These are phyloP conservation scores for Coprinopsis strossmayeri DNA, from an alignment of 768 basidiomycete species.

Conservation along the genomic window DNA sequence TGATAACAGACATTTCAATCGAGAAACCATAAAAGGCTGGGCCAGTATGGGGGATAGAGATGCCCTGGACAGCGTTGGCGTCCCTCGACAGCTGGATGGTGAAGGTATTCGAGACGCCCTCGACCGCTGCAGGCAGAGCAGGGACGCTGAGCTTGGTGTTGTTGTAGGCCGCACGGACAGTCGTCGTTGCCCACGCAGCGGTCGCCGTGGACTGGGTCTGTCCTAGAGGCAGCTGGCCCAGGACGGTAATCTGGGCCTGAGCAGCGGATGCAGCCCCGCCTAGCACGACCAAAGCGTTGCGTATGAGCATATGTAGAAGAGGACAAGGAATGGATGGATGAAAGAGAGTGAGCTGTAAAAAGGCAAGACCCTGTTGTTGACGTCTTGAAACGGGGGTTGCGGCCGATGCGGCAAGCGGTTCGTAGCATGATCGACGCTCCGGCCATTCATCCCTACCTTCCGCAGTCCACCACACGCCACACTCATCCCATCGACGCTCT, in stretches of 20 bases:
- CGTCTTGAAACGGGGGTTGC: no score
- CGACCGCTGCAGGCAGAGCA: constrained; percentile 36
- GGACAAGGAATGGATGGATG: neutral
- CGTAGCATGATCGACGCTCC: no score
- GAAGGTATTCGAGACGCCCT: constrained; percentile 28
- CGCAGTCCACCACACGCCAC: no score
- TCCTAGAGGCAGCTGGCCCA: constrained; percentile 24
- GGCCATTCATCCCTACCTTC: no score
- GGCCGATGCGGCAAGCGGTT: no score
- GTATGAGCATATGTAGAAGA: neutral
- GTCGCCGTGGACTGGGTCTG: constrained; percentile 13
- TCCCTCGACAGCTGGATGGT: constrained; percentile 32
- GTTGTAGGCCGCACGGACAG: constrained; percentile 46
- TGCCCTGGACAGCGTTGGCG: constrained; percentile 22
- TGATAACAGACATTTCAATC: constrained; percentile 57
- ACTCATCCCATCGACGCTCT: no score
- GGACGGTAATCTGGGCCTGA: constrained; percentile 22
- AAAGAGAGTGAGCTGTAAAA: no score
- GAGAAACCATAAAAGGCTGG: constrained; percentile 46
- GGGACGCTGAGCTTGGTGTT: constrained; percentile 43
- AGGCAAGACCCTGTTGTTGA: no score
- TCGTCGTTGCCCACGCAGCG: constrained; percentile 12
- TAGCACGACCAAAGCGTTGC: neutral
- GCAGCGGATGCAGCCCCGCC: neutral
- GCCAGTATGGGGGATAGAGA: constrained; percentile 10